phyloP scores from a whole-genome alignment of 2,329 filamentous ascomycete species.

The Ophiostoma pallidulum region DNA sequence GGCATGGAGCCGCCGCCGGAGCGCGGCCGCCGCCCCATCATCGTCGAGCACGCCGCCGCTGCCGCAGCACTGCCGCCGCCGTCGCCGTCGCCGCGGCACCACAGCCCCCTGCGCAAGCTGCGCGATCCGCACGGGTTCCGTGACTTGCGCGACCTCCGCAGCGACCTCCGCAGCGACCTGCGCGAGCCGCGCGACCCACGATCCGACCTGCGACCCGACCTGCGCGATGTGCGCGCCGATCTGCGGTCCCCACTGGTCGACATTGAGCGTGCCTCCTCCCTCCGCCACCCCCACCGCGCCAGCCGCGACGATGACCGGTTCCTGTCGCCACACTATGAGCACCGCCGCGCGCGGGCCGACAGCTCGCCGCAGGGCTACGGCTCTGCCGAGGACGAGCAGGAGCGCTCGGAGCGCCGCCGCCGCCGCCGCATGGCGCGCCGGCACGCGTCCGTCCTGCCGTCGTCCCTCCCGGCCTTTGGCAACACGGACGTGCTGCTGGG shows the following conservation, averaged over 20 bases:
- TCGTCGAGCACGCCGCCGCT: constrained; percentile 12
- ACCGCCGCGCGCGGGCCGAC: constrained; percentile 8
- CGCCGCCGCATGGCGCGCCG: constrained; percentile 12
- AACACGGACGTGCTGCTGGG: constrained; percentile 14
- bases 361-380: constrained; percentile 15
- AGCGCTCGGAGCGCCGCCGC: constrained; percentile 15
- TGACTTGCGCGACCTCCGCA: background rate
- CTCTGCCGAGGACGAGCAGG: constrained; percentile 17
- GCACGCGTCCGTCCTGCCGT: constrained; percentile 14
- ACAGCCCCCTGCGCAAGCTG: background rate
- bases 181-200: background rate
- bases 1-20: constrained; percentile 15
- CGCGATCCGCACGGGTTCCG: background rate
- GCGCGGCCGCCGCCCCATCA: constrained; percentile 18
- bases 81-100: constrained; percentile 9
- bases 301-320: constrained; percentile 1
- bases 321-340: background rate
- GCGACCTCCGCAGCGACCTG: background rate
- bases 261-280: constrained; percentile 1
- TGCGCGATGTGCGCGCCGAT: background rate
- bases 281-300: constrained; percentile 1
- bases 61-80: background rate
- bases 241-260: background rate
- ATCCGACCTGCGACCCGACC: background rate
- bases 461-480: constrained; percentile 17